Conservation (phyloP, 331 rosid genomes). For the Cydonia oblonga region DNA sequence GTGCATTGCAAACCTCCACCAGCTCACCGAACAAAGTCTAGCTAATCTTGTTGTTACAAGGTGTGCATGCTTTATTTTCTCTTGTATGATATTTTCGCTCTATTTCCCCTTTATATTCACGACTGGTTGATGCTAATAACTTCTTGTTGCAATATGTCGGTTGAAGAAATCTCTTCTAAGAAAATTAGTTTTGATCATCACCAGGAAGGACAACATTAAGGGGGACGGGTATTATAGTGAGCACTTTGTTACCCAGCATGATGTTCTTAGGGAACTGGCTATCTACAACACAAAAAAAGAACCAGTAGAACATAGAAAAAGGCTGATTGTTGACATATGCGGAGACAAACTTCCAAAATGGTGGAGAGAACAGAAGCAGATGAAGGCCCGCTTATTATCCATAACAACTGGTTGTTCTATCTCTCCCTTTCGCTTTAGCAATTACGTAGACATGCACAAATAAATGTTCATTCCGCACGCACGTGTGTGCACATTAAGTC, state of each 20-base stretch:
- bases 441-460: not conserved
- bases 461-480: not conserved
- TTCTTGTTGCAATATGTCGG: not conserved
- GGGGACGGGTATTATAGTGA: slow-evolving; percentile 23
- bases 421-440: not conserved
- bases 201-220: slow-evolving; percentile 9
- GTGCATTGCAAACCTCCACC: slow-evolving; percentile 24
- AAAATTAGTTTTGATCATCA: not conserved
- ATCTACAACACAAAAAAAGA: slow-evolving; percentile 21
- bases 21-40: slow-evolving; percentile 24
- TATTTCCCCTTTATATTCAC: not conserved
- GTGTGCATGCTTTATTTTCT: slow-evolving; percentile 9
- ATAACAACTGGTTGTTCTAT: slow-evolving; percentile 44
- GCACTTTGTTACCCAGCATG: slow-evolving; percentile 31
- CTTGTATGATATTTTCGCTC: not conserved
- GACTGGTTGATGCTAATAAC: not conserved
- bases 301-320: slow-evolving; percentile 20
- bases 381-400: slow-evolving; percentile 35
- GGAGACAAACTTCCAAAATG: slow-evolving; percentile 35
- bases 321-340: slow-evolving; percentile 28
- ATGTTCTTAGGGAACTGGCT: slow-evolving; percentile 55
- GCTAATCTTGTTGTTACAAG: slow-evolving; percentile 36
- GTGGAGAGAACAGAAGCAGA: slow-evolving; percentile 31
- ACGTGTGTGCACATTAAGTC: not conserved
- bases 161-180: not conserved